These are phyloP conservation scores for Pulveroboletus sp. DNA, from an alignment of 768 basidiomycete genomes.

Conservation along the genomic window DNA sequence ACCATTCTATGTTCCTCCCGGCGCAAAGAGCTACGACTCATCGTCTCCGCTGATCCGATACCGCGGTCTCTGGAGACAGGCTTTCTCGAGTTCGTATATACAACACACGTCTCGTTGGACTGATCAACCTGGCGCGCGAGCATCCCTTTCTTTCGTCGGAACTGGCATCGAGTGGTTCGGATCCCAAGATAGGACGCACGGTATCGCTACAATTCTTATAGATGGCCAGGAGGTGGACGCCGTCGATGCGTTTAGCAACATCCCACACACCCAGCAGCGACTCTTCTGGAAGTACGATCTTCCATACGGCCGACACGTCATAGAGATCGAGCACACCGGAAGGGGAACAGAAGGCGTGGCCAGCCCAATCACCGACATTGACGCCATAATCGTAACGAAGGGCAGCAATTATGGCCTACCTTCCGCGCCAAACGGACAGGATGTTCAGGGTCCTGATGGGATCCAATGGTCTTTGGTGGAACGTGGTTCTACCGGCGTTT, in stretches of 20 bases:
- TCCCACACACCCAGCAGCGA: conserved; percentile 53
- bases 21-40: conserved; percentile 69
- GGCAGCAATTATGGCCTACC: conserved; percentile 22
- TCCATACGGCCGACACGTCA: conserved; percentile 48
- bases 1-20: conserved; percentile 73
- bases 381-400: conserved; percentile 65
- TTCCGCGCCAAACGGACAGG: not conserved
- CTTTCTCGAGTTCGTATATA: conserved; percentile 50
- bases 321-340: conserved; percentile 62
- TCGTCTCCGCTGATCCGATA: conserved; percentile 65
- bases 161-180: conserved; percentile 82
- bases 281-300: conserved; percentile 62
- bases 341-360: conserved; percentile 34
- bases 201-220: conserved; percentile 54
- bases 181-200: conserved; percentile 50
- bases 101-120: conserved; percentile 52
- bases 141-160: conserved; percentile 63
- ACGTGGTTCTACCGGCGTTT: conserved; percentile 69
- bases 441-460: not conserved
- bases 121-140: conserved; percentile 43
- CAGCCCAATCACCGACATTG: conserved; percentile 47
- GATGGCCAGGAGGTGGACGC: conserved; percentile 47
- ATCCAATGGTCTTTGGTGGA: conserved; percentile 57
- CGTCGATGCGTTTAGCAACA: conserved; percentile 44
- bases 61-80: conserved; percentile 55